These are phyloP conservation scores for Curvularia hawaiiensis DNA, from an alignment of 2,329 filamentous ascomycete genomes.

Conservation along the genomic window DNA sequence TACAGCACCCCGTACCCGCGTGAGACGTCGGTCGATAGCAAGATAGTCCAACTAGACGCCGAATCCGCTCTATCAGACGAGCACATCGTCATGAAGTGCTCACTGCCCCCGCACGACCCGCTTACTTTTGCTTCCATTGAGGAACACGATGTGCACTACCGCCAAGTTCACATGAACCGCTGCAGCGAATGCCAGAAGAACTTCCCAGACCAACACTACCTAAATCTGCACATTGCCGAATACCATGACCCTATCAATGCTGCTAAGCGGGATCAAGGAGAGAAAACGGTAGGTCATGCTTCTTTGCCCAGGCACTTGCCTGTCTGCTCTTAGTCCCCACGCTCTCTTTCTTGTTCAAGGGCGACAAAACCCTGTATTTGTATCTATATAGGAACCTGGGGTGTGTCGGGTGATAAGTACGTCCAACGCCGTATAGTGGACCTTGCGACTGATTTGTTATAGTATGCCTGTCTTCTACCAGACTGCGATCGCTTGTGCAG, in stretches of 20 bases:
- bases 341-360: background rate
- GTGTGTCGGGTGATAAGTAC: constrained; percentile 8
- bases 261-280: constrained; percentile 75
- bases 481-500: constrained; percentile 84
- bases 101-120: constrained; percentile 77
- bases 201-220: constrained; percentile 81
- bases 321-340: background rate
- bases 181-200: constrained; percentile 86
- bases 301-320: constrained; percentile 4
- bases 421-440: constrained; percentile 5
- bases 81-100: constrained; percentile 72
- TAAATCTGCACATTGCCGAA: constrained; percentile 86
- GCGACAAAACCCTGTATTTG: background rate
- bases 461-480: constrained; percentile 91
- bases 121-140: constrained; percentile 74
- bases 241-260: constrained; percentile 83
- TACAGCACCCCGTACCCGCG: constrained; percentile 38
- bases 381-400: background rate
- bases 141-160: constrained; percentile 88
- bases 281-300: constrained; percentile 74
- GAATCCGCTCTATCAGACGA: constrained; percentile 29
- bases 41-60: constrained; percentile 62
- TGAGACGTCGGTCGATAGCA: constrained; percentile 40
- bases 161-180: constrained; percentile 78
- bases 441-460: constrained; percentile 14